A percentile compares a stretch with the other conserved stretches of the same genome.
phyloP scores from a whole-genome alignment of 805 yeast species.

The Cyberlindnera maritima region DNA sequence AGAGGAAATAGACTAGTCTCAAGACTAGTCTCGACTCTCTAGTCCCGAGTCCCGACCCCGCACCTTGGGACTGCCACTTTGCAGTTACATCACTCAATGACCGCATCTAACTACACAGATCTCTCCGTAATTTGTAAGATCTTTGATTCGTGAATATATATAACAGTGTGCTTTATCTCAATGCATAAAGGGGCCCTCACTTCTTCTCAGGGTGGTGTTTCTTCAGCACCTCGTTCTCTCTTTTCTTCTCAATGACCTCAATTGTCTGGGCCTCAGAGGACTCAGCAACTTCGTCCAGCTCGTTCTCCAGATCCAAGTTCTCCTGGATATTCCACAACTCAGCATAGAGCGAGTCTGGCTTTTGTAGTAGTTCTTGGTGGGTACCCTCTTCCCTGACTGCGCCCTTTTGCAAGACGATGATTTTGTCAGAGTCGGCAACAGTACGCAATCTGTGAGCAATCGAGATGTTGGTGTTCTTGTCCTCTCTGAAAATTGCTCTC shows the following conservation, averaged over 20 bases:
- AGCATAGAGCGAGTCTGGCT: constrained; percentile 61
- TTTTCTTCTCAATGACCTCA: constrained; percentile 10
- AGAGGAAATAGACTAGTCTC: neutral
- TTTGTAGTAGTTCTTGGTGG: constrained; percentile 58
- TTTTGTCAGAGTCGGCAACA: constrained; percentile 90
- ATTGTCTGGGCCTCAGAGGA: neutral
- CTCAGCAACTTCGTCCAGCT: constrained; percentile 31
- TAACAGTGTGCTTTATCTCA: neutral
- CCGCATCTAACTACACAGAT: neutral
- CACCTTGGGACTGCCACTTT: neutral
- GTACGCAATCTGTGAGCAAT: constrained; percentile 95
- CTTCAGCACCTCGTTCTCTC: constrained; percentile 7
- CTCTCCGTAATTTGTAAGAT: neutral
- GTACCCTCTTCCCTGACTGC: constrained; percentile 84
- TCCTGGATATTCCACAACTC: constrained; percentile 94
- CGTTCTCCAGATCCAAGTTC: constrained; percentile 51
- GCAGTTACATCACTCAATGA: too few relatives aligned
- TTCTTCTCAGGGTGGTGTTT: constrained; percentile 1
- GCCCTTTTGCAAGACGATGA: constrained; percentile 81
- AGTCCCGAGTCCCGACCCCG: neutral
- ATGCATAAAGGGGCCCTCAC: neutral
- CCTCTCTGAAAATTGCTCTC: constrained; percentile 56
- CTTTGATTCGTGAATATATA: neutral
- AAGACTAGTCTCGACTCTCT: neutral
- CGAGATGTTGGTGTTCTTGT: constrained; percentile 71